A percentile compares a stretch with the other conserved stretches of the same genome.
Evolutionary conservation across 805 yeast genomes (phyloP).

Genomic region (Metschnikowia lochheadii): DNA sequence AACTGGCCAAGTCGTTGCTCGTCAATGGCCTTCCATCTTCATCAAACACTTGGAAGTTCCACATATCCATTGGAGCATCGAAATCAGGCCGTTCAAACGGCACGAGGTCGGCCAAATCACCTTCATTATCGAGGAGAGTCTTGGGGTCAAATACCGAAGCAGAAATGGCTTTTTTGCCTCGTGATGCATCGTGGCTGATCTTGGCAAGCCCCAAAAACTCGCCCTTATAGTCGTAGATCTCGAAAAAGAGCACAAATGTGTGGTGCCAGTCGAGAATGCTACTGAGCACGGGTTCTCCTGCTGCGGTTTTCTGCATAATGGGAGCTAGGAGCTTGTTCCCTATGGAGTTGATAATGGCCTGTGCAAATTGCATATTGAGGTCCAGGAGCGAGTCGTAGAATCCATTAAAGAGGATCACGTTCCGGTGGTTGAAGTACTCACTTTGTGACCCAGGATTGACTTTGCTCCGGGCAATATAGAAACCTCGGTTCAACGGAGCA

Average conservation of each 20-base stretch:
- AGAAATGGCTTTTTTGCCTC: slow-evolving; percentile 11
- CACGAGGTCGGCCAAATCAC: slow-evolving; percentile 20
- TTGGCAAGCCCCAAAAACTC: slow-evolving; percentile 24
- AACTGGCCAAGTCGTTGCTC: not conserved
- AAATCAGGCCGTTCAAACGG: slow-evolving; percentile 14
- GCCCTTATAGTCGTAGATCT: slow-evolving; percentile 33
- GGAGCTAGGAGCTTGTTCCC: slow-evolving; percentile 29
- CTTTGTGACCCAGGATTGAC: slow-evolving; percentile 9
- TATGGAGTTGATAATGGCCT: slow-evolving; percentile 19
- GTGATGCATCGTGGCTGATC: slow-evolving; percentile 23
- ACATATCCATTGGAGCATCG: slow-evolving; percentile 22
- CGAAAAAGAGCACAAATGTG: slow-evolving; percentile 33
- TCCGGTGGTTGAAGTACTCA: slow-evolving; percentile 22
- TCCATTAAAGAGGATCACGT: slow-evolving; percentile 23
- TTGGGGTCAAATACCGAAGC: slow-evolving; percentile 29
- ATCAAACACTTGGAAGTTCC: slow-evolving; percentile 26
- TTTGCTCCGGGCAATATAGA: slow-evolving; percentile 21
- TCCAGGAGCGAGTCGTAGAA: slow-evolving; percentile 11
- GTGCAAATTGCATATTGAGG: slow-evolving; percentile 20
- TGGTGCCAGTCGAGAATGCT: slow-evolving; percentile 10
- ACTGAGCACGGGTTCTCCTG: not conserved
- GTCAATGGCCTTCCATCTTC: slow-evolving; percentile 4
- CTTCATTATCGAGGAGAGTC: slow-evolving; percentile 29
- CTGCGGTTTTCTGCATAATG: not conserved
- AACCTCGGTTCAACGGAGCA: slow-evolving; percentile 30